Conservation (phyloP, 441 rosid species). For the Populus hybrid region DNA sequence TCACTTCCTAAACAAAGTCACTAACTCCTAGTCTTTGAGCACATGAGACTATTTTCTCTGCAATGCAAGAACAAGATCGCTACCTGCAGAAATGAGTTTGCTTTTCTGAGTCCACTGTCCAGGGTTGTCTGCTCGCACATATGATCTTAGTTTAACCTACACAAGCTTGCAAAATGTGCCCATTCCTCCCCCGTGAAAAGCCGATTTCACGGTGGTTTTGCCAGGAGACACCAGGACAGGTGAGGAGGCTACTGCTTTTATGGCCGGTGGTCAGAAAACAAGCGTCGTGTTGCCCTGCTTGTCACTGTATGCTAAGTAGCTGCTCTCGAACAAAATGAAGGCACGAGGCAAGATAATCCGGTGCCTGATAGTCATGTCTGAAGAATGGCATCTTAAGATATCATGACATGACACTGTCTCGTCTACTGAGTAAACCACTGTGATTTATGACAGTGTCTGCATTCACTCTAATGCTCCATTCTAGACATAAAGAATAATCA, state of each 20-base stretch:
- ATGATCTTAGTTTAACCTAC: not conserved
- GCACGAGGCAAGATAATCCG: not conserved
- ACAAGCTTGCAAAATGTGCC: not conserved
- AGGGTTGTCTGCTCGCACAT: not conserved
- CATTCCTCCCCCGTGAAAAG: no score
- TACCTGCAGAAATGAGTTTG: not conserved
- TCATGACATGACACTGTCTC: not conserved
- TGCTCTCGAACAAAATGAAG: not conserved
- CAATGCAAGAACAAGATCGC: not conserved
- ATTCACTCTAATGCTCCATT: not conserved
- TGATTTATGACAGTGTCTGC: not conserved
- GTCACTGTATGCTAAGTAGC: not conserved
- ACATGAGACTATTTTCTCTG: not conserved
- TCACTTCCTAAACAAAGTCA: not conserved
- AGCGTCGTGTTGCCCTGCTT: not conserved
- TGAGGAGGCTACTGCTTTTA: no score
- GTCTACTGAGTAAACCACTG: not conserved
- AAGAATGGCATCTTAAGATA: not conserved
- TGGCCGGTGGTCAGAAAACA: no score
- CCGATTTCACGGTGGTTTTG: no score
- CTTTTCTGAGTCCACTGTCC: not conserved
- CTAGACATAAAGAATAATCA: not conserved
- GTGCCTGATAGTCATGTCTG: not conserved
- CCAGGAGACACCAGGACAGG: no score
- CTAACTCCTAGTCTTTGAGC: not conserved